These are phyloP conservation scores for Aspergillus panamensis DNA, from an alignment of 495 filamentous ascomycete species.

Conservation along the genomic window DNA sequence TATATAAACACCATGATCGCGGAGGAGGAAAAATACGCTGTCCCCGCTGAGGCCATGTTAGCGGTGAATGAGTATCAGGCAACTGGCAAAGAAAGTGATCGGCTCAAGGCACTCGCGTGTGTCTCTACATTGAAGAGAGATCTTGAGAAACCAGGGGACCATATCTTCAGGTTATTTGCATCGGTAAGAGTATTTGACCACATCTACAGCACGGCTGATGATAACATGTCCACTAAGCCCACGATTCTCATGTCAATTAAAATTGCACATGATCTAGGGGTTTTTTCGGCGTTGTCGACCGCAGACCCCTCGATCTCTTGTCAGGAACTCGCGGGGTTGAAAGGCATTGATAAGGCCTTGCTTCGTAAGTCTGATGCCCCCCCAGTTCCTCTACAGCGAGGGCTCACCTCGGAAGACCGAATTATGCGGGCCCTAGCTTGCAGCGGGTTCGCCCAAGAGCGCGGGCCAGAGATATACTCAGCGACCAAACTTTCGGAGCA, in stretches of 20 bases:
- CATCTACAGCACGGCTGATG: background rate
- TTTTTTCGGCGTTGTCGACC: slow-evolving; percentile 16
- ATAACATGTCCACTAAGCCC: slow-evolving; percentile 9
- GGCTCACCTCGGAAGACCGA: slow-evolving; percentile 14
- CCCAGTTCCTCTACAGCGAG: background rate
- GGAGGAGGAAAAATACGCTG: no score
- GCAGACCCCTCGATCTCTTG: slow-evolving; percentile 9
- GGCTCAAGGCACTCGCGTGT: background rate
- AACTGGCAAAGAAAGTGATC: background rate
- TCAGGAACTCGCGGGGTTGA: slow-evolving; percentile 12
- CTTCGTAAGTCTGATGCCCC: no score
- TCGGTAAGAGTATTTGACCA: no score
- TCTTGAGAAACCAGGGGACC: slow-evolving; percentile 21
- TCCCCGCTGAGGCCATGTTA: background rate
- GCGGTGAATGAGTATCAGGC: background rate
- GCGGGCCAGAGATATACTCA: slow-evolving; percentile 12
- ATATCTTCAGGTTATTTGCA: slow-evolving; percentile 18
- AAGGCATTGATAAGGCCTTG: slow-evolving; percentile 18
- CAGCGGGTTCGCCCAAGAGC: slow-evolving; percentile 19
- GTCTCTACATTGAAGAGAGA: slow-evolving; percentile 9
- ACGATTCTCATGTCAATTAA: slow-evolving; percentile 24
- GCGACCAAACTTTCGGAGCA: slow-evolving; percentile 18
- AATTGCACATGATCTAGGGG: slow-evolving; percentile 18
- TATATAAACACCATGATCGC: no score
- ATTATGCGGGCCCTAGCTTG: slow-evolving; percentile 22